Base-by-base conservation (phyloP, 2,329 filamentous ascomycete genomes). In the Scytalidium lignicola region DNA sequence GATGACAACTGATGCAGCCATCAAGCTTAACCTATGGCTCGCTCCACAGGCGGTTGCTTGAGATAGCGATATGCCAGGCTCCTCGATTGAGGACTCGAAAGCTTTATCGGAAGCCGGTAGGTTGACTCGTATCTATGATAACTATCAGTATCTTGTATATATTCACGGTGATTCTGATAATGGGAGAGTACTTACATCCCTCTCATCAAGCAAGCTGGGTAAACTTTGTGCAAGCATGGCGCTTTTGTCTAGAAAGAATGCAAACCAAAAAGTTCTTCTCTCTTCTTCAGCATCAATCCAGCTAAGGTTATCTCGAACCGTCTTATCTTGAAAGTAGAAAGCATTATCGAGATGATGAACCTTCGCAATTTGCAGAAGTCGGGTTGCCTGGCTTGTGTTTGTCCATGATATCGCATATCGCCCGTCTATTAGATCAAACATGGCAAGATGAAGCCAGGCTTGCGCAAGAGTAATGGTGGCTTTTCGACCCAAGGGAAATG, bases 391-490 rank as follows among this genome's bases (percentile, higher is more conserved):
- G n/a, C 91, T 91, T 2, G 88, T 84, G 56, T 87, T 96, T 70
- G 95, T 80, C 92, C 92, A 97, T 1, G 91, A 91, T 55, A 91
- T 76, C 1, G 92, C 91, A 59, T 96, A 96, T 66, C 90, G 92
- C 86, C 96, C 95, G 76, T 86, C 86, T 70, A 90, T 95, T 74
- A 95, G 96, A 67, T 97, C 92, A 60, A 95, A 96, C 1, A 79
- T 82, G 3, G 83, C 80, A 42, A 93, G 76, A 15, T 96, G 71
- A 18, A 83, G 74, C 77, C 93, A 93, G 1, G 88, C 81, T 66
- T 96, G 92, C 44, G 84, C 86, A 65, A 95, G 88, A 12, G 84
- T 83, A 18, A 96, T 74, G 1, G 86, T 90, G 56, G 90, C 74
- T 95, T 85, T 66, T 95, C 91, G 62, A 95, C 90, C 51, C 32